phyloP scores from a whole-genome alignment of 2,329 filamentous ascomycete species.

The Pseudogymnoascus sp. region DNA sequence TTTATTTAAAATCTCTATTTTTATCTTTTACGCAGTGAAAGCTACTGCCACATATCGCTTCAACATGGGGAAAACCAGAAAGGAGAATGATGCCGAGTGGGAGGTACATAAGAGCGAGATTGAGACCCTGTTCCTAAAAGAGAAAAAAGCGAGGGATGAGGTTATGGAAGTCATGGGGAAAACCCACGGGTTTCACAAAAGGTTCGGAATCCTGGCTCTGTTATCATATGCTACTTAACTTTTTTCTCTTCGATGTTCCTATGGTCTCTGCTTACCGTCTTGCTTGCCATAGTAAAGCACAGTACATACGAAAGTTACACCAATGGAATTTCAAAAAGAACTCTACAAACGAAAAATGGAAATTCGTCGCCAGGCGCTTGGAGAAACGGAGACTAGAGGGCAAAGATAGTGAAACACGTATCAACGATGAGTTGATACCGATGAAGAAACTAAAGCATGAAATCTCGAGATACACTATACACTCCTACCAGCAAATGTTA shows the following conservation, averaged over 20 bases:
- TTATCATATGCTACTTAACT: not conserved
- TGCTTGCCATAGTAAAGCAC: constrained; percentile 10
- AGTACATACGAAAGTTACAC: constrained; percentile 15
- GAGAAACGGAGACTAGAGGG: constrained; percentile 13
- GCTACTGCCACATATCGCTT: not conserved
- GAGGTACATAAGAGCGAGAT: constrained; percentile 12
- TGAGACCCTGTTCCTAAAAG: constrained; percentile 10
- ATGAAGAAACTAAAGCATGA: constrained; percentile 11
- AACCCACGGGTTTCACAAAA: not conserved
- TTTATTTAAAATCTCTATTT: not conserved
- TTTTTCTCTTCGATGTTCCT: not conserved
- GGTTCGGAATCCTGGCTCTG: not conserved
- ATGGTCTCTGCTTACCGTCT: not conserved
- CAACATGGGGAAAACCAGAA: constrained; percentile 10
- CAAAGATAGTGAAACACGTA: constrained; percentile 14
- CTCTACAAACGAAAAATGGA: constrained; percentile 14
- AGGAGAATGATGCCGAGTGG: constrained; percentile 13
- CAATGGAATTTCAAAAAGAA: constrained; percentile 14
- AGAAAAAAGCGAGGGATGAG: constrained; percentile 8
- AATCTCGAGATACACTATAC: constrained; percentile 11
- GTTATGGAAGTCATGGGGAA: constrained; percentile 11
- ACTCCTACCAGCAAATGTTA: constrained; percentile 6
- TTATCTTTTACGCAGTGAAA: not conserved
- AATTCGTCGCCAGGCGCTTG: constrained; percentile 12
- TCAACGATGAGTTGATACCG: constrained; percentile 13